Base-by-base conservation (phyloP, 2,329 filamentous ascomycete species). In the Exophiala bonariae region DNA sequence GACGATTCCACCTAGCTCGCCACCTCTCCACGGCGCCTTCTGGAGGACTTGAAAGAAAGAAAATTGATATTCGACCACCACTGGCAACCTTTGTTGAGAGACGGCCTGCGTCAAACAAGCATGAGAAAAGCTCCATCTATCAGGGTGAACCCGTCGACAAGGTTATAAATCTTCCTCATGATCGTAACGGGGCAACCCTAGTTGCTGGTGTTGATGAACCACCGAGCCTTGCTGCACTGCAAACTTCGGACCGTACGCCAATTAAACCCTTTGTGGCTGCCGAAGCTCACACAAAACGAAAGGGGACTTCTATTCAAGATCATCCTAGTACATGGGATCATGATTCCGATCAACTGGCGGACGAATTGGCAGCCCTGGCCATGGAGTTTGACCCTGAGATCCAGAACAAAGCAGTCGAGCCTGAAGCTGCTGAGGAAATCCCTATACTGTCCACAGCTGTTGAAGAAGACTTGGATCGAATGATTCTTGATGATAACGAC, bases 401-500 rank as follows among this genome's bases (percentile, higher is more conserved):
- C 4, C 28, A 22, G 34, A 26, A 18, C 10, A 26, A 26, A 26
- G 23, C 23, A 4, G 9, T 47, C 16, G 34, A 52, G 22, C 31
- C 49, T 36, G 16, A 47, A n/a, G 19, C 36, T 11, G 34, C 45
- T 30, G 31, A 16, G 5, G 39, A 40, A 33, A 23, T 34, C 10
- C 14, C 46, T 10, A 10, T 26, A 11, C 5, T 23, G 3, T 30
- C 39, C 19, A 9, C 16, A 1, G 28, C 37, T 16, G 38, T 7
- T 16, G n/a, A 36, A 14, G 17, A 35, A 20, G 44, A 51, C 34
- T 60, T 42, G 16, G 66, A 66, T 49, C 67, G 72, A 30, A 60
- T 66, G 8, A 68, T 71, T 17, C 69, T 72, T 8, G 70, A 72
- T 16, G 74, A 75, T n/a, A 66, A 61, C 17, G 77, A 79, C 35